Conservation (phyloP, 768 basidiomycete genomes). For the Lactarius sp. region DNA sequence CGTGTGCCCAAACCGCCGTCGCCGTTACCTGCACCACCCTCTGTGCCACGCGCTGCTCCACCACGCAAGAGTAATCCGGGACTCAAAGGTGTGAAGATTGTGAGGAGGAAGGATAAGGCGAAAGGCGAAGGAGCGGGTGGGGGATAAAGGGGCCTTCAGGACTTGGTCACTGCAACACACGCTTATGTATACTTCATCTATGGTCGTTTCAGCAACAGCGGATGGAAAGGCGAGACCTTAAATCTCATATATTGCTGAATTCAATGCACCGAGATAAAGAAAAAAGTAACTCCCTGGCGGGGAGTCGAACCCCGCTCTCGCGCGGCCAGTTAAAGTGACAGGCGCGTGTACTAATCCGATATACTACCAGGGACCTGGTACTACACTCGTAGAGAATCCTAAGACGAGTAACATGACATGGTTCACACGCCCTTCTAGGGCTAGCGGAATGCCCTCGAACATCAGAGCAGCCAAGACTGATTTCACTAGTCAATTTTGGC, state of each 20-base stretch:
- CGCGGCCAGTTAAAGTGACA: slow-evolving; percentile 28
- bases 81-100: slow-evolving; percentile 30
- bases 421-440: background rate
- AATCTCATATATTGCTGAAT: background rate
- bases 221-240: background rate
- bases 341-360: slow-evolving; percentile 27
- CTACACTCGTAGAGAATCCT: rapidly evolving
- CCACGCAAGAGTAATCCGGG: slow-evolving; percentile 16
- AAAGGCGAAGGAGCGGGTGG: slow-evolving; percentile 11
- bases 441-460: background rate
- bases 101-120: slow-evolving; percentile 27
- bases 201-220: background rate
- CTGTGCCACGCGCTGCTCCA: background rate
- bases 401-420: background rate
- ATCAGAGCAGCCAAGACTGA: background rate
- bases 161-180: background rate
- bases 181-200: background rate
- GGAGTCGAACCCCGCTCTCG: slow-evolving; percentile 47
- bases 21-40: background rate
- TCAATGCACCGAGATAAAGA: background rate
- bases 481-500: background rate
- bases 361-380: slow-evolving; percentile 22
- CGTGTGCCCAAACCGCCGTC: slow-evolving; percentile 13
- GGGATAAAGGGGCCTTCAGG: background rate
- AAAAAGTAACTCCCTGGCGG: slow-evolving; percentile 35